A percentile compares a stretch with the other conserved stretches of the same genome.
phyloP scores from a whole-genome alignment of 116 monocot genomes.

The Iris pallida region DNA sequence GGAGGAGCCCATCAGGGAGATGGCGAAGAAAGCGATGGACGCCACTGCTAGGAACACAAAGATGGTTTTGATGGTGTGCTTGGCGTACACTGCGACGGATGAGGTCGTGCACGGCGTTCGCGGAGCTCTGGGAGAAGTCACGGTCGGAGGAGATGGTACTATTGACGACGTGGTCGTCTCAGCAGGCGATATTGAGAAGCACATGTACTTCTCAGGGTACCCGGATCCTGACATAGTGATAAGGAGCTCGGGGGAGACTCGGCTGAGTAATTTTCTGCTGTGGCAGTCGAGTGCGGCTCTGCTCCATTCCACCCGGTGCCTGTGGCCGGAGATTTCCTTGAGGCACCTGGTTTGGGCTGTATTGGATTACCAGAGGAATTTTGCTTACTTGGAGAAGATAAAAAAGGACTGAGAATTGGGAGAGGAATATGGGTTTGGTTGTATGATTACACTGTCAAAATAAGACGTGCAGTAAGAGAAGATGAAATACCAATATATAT shows the following conservation, averaged over 20 bases:
- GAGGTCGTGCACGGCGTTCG: constrained; percentile 25
- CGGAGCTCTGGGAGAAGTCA: not conserved
- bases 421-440: too few relatives aligned
- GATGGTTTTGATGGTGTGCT: constrained; percentile 19
- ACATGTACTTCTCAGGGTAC: constrained; percentile 20
- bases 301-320: constrained; percentile 15
- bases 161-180: not conserved
- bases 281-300: constrained; percentile 18
- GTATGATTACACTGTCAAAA: too few relatives aligned
- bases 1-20: constrained; percentile 7
- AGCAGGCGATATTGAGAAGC: constrained; percentile 19
- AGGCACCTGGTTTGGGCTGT: constrained; percentile 21
- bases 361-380: constrained; percentile 8
- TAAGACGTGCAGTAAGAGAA: too few relatives aligned
- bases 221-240: constrained; percentile 28
- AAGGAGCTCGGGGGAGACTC: constrained; percentile 23
- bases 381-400: constrained; percentile 8
- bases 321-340: constrained; percentile 26
- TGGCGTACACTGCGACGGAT: constrained; percentile 31
- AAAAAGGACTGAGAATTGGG: constrained; percentile 1
- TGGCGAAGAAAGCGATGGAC: constrained; percentile 8
- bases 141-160: not conserved
- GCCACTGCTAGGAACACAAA: constrained; percentile 13
- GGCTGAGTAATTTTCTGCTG: constrained; percentile 24
- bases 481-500: too few relatives aligned